These are phyloP conservation scores for Arthrocladium fulminans DNA, from an alignment of 2,329 filamentous ascomycete genomes.

Conservation along the genomic window DNA sequence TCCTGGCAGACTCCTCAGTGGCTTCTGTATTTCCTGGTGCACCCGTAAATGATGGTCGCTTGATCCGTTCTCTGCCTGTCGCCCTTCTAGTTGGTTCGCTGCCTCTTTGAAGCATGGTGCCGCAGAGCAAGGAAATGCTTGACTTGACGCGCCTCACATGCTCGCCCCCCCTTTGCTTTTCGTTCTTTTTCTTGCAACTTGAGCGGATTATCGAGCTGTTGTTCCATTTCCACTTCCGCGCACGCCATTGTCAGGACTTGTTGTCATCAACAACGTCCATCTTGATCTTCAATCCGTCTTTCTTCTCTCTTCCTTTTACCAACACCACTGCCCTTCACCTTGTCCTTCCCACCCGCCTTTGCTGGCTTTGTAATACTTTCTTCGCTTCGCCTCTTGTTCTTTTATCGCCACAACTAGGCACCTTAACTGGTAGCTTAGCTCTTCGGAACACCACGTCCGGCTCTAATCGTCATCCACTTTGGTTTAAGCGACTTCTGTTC, in stretches of 20 bases:
- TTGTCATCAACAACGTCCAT: slow-evolving; percentile 6
- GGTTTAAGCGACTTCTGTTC: slow-evolving; percentile 11
- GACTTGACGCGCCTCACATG: neutral
- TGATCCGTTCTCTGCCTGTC: neutral
- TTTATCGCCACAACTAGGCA: slow-evolving; percentile 9
- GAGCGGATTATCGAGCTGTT: neutral
- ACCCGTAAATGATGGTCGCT: neutral
- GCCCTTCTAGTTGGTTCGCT: slow-evolving; percentile 6
- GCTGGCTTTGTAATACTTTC: slow-evolving; percentile 9
- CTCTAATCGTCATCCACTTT: slow-evolving; percentile 12
- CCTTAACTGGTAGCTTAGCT: slow-evolving; percentile 11
- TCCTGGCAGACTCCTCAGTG: neutral
- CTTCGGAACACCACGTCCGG: slow-evolving; percentile 9
- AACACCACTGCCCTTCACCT: slow-evolving; percentile 14
- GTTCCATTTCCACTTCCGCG: slow-evolving; percentile 1
- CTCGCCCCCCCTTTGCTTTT: neutral
- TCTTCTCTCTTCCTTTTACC: slow-evolving; percentile 23
- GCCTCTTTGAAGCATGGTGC: neutral
- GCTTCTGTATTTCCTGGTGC: neutral
- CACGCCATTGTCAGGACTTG: slow-evolving; percentile 2
- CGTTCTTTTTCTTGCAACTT: neutral
- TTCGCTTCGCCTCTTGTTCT: slow-evolving; percentile 13
- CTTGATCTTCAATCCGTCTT: neutral
- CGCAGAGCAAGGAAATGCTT: neutral
- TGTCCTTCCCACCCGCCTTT: slow-evolving; percentile 13